Evolutionary conservation across 2,329 filamentous ascomycete species (phyloP).

Genomic region (Penicillium hesseltinei): DNA sequence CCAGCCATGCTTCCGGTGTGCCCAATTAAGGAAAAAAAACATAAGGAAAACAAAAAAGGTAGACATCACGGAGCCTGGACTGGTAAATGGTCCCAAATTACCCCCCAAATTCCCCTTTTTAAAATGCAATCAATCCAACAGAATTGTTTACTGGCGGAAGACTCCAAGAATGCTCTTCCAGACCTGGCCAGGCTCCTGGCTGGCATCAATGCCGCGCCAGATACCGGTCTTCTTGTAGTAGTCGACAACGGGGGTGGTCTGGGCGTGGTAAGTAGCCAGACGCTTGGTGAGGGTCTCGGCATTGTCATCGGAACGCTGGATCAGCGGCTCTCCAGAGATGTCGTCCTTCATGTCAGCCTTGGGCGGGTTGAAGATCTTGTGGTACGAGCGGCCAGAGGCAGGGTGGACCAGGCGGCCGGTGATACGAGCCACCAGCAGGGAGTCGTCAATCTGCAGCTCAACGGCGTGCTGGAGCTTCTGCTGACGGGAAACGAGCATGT

Average conservation of each 20-base stretch:
- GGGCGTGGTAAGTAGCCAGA: conserved; percentile 85
- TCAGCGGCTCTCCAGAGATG: conserved; percentile 90
- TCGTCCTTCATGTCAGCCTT: conserved; percentile 94
- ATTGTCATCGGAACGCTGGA: conserved; percentile 97
- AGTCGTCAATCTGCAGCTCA: conserved; percentile 95
- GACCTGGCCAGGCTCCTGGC: conserved; percentile 90
- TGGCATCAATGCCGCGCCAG: conserved; percentile 93
- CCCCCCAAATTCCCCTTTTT: conserved; percentile 43
- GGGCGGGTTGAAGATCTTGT: conserved; percentile 98
- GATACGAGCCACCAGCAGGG: conserved; percentile 89
- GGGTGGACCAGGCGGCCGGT: conserved; percentile 95
- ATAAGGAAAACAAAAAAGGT: conserved; percentile 23
- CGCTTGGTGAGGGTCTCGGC: conserved; percentile 94
- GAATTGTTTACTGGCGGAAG: conserved; percentile 59
- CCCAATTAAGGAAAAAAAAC: conserved; percentile 17
- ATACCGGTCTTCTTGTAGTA: conserved; percentile 99
- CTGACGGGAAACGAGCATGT: conserved; percentile 75
- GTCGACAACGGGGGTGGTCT: conserved; percentile 86
- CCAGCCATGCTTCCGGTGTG: conserved; percentile 16
- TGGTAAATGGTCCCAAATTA: conserved; percentile 10
- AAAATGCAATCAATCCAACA: conserved; percentile 47
- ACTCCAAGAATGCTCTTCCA: conserved; percentile 90
- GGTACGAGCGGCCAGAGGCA: conserved; percentile 92
- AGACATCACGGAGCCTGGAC: conserved; percentile 13
- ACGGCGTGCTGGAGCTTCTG: conserved; percentile 92